Evolutionary conservation across 169 alveolate genomes (phyloP).

Genomic region (Amoebophrya sp.): DNA sequence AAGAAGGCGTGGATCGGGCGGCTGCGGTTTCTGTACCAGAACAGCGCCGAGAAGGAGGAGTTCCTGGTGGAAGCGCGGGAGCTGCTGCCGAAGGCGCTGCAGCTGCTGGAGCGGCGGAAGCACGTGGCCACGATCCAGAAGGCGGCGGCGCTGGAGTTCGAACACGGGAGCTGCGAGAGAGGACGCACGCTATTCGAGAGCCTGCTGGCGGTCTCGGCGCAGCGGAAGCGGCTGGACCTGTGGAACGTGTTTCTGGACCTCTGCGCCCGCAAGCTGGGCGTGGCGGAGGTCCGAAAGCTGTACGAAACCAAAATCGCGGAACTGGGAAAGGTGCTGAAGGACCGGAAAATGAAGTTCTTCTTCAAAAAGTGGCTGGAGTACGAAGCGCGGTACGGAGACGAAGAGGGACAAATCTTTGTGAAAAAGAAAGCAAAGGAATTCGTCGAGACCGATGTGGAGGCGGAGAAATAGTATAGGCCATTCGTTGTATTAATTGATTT

Average conservation of each 20-base stretch:
- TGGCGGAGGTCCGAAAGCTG: background rate
- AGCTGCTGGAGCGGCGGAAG: background rate
- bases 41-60: background rate
- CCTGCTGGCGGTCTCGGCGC: background rate
- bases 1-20: background rate
- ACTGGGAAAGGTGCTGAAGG: background rate
- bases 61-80: background rate
- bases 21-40: background rate
- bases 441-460: too few species aligned
- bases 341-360: background rate
- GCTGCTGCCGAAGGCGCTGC: background rate
- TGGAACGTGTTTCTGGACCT: background rate
- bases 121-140: background rate
- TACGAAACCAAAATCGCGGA: background rate
- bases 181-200: background rate
- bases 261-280: background rate
- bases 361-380: background rate
- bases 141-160: background rate
- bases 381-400: background rate
- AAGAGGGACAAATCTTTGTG: background rate
- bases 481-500: too few species aligned
- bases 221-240: background rate
- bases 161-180: background rate
- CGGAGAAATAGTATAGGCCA: too few species aligned
- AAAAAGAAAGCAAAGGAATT: background rate